Base-by-base conservation (phyloP, 2,329 filamentous ascomycete species). In the Penicillium concentricum region DNA sequence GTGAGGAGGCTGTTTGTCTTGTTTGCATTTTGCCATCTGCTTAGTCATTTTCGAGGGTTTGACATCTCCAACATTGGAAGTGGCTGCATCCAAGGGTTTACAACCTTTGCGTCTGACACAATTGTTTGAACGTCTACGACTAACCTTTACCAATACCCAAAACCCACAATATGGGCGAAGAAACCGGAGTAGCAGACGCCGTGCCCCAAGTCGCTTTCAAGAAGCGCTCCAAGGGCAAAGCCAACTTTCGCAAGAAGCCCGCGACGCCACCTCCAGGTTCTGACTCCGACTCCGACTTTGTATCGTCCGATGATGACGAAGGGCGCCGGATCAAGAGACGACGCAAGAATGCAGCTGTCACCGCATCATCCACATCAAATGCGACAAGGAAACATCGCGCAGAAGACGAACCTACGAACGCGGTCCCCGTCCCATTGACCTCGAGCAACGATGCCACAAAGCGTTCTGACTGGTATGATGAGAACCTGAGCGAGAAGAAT, bases 361-460 rank as follows among this genome's bases (percentile, higher is more conserved):
- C 84, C 1, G 87, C 87, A 10, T 87, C 88, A 0, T 85, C 84
- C 0, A 62, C 70, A 28, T 48, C 61, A 61, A 74, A 59, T 70
- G 75, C 15, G 68, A 59, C 70, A 13, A 72, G 71, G 10, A 69
- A 69, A 37, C 74, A 38, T 77, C 8, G 79, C 28, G 72, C 81
- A 24, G 75, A 59, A 76, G 84, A 57, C 82, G 84, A 45, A 75
- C 82, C 61, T 84, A 83, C 74, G 74, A 81, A 51, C 84, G 87
- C 56, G 83, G 91, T 72, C 81, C 87, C 63, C 82, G 78, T 56
- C 75, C 85, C 24, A 80, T 81, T 61, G 85, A 91, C 65, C 80
- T 85, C 65, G 61, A 84, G 84, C 67, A 93, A 93, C 72, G 92
- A 97, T 72, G 93, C 94, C 20, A 97, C 93, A 1, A 96, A 95